Conservation (phyloP, 2,329 filamentous ascomycete species). For the Colletotrichum sp. region DNA sequence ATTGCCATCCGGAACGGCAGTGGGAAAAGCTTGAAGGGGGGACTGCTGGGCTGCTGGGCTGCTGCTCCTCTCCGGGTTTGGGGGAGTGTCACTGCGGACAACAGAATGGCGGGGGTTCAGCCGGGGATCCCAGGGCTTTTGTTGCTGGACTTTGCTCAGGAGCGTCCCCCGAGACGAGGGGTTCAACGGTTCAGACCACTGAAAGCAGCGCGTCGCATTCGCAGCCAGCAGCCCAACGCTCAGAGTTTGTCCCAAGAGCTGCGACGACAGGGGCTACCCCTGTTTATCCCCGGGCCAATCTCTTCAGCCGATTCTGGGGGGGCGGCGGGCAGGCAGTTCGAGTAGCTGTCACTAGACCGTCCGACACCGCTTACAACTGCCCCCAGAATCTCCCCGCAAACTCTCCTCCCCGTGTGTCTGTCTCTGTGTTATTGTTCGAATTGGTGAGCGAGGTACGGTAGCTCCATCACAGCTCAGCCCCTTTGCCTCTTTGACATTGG, state of each 20-base stretch:
- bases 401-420: not conserved
- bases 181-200: conserved; percentile 1
- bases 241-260: not conserved
- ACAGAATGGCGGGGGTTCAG: not conserved
- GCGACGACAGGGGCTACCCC: not conserved
- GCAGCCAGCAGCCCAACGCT: not conserved
- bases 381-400: not conserved
- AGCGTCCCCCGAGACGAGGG: conserved; percentile 7
- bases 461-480: not conserved
- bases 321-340: not conserved
- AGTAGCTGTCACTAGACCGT: not conserved
- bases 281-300: not conserved
- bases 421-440: not conserved
- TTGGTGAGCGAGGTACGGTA: not conserved
- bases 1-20: not conserved
- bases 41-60: not conserved
- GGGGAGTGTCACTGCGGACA: not conserved
- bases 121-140: not conserved
- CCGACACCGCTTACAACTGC: conserved; percentile 8
- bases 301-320: not conserved
- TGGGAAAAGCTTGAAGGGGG: not conserved
- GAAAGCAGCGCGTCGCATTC: not conserved
- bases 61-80: not conserved
- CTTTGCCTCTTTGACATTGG: not conserved
- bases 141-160: not conserved